Evolutionary conservation across 805 yeast species (phyloP).

Genomic region (Blastobotrys mokoenaii): DNA sequence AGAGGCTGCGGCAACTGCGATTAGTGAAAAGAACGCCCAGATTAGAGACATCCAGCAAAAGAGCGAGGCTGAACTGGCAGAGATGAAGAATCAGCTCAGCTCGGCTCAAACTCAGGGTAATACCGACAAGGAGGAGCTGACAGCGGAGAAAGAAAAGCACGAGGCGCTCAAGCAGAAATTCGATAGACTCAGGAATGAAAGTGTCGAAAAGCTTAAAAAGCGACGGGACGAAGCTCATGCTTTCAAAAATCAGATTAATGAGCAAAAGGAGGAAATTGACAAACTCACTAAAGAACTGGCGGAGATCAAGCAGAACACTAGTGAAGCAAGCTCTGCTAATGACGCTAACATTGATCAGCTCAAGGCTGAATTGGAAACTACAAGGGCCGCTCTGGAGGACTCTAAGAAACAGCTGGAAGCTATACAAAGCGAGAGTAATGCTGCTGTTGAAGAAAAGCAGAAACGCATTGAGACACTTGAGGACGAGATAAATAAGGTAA

Average conservation of each 20-base stretch:
- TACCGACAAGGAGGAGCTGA: conserved; percentile 1
- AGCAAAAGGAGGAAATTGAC: conserved; percentile 6
- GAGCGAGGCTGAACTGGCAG: conserved; percentile 3
- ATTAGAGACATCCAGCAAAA: conserved; percentile 8
- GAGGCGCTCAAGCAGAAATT: conserved; percentile 12
- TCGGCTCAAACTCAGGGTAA: neutral
- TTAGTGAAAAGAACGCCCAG: conserved; percentile 4
- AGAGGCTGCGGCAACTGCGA: too few species aligned
- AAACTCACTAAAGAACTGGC: conserved; percentile 6
- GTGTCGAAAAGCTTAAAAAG: conserved; percentile 20
- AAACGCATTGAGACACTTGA: conserved; percentile 27
- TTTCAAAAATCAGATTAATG: conserved; percentile 9
- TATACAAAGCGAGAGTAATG: neutral
- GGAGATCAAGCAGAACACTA: neutral
- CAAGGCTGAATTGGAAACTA: conserved; percentile 7
- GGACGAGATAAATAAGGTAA: conserved; percentile 20
- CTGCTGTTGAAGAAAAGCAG: conserved; percentile 12
- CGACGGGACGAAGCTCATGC: conserved; percentile 12
- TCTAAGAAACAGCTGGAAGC: conserved; percentile 11
- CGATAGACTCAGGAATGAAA: conserved; percentile 18
- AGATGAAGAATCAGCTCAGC: too few species aligned
- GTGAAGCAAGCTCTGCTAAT: neutral
- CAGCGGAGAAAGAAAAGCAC: conserved; percentile 10
- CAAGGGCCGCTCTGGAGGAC: conserved; percentile 18
- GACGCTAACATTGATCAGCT: neutral